phyloP scores from a whole-genome alignment of 2,329 filamentous ascomycete genomes.

The Pochonia chlamydosporia region DNA sequence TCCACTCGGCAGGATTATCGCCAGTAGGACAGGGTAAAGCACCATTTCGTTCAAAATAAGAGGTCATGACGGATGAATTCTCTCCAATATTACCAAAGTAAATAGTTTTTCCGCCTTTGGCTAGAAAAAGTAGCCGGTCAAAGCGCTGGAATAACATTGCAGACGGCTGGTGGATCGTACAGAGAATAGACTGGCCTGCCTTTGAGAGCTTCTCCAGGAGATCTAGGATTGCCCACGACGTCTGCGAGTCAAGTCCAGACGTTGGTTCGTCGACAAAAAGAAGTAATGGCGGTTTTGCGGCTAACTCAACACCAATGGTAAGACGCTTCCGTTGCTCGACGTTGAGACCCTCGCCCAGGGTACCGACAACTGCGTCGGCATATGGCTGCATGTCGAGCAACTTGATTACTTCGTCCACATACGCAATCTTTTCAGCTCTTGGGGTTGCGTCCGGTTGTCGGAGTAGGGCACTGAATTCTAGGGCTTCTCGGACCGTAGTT shows the following conservation, averaged over 20 bases:
- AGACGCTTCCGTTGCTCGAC: conserved; percentile 46
- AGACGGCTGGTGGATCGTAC: conserved; percentile 46
- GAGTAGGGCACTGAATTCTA: conserved; percentile 36
- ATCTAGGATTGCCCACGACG: conserved; percentile 65
- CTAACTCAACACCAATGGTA: conserved; percentile 44
- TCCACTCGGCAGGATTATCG: conserved; percentile 63
- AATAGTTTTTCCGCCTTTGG: conserved; percentile 30
- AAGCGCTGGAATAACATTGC: conserved; percentile 37
- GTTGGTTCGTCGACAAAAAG: conserved; percentile 51
- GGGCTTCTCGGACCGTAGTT: conserved; percentile 40
- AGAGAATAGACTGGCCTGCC: conserved; percentile 41
- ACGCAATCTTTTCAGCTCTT: conserved; percentile 64
- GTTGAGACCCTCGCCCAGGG: conserved; percentile 38
- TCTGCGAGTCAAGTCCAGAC: conserved; percentile 52
- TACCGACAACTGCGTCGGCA: conserved; percentile 45
- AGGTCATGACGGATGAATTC: conserved; percentile 28
- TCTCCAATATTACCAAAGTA: conserved; percentile 55
- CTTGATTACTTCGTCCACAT: conserved; percentile 51
- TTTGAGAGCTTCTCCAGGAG: conserved; percentile 61
- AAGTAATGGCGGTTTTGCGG: conserved; percentile 37
- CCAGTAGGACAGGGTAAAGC: conserved; percentile 42
- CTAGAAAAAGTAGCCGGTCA: conserved; percentile 50
- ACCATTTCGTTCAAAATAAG: conserved; percentile 58
- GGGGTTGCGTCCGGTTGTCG: conserved; percentile 56
- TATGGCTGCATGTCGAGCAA: conserved; percentile 44